These are phyloP conservation scores for Clausena lansium DNA, from an alignment of 345 rosid genomes.

Conservation along the genomic window DNA sequence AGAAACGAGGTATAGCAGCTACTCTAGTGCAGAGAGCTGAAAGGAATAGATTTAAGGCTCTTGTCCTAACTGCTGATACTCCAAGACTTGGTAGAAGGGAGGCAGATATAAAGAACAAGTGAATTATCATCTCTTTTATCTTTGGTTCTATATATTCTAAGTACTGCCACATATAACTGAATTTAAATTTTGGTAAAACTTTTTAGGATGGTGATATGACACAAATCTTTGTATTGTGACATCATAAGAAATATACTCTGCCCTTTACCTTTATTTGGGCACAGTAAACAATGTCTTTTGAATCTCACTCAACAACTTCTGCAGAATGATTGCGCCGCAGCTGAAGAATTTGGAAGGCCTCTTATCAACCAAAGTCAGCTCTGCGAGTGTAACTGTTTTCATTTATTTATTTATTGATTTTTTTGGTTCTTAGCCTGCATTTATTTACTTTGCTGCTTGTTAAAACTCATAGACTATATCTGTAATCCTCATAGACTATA, in stretches of 20 bases:
- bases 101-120: constrained; percentile 89
- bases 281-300: background rate
- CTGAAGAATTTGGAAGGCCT: constrained; percentile 76
- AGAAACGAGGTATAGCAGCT: constrained; percentile 56
- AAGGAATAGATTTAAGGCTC: constrained; percentile 73
- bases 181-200: background rate
- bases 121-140: constrained; percentile 10
- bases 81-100: constrained; percentile 81
- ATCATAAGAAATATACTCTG: constrained; percentile 3
- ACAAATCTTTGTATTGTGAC: background rate
- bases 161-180: background rate
- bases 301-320: constrained; percentile 15
- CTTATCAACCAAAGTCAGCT: constrained; percentile 37
- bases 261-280: background rate
- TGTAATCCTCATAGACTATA: background rate
- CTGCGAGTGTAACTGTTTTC: constrained; percentile 46
- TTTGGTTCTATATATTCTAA: constrained; percentile 1
- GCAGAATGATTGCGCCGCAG: constrained; percentile 68
- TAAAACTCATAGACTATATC: background rate
- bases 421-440: background rate
- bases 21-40: constrained; percentile 75
- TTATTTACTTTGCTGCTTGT: background rate
- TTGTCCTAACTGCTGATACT: constrained; percentile 81
- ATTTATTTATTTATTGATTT: background rate
- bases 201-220: background rate